Conservation (phyloP, 148 eudicot species). For the Persicaria tinctoria region DNA sequence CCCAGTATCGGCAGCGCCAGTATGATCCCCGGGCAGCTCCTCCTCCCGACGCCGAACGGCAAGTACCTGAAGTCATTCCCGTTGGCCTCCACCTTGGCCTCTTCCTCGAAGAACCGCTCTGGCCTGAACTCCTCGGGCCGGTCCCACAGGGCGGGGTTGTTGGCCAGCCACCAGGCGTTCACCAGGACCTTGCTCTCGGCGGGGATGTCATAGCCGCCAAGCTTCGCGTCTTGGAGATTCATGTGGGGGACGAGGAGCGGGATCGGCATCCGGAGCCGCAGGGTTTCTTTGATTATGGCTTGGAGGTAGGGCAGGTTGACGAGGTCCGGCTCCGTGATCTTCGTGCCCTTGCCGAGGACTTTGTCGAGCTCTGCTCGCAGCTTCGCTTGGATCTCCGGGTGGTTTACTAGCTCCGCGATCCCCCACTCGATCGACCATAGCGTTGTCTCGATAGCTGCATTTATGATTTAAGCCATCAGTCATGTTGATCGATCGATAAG, state of each 20-base stretch:
- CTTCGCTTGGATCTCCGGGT: conserved; percentile 45
- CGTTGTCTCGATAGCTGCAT: conserved; percentile 63
- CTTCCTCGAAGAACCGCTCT: conserved; percentile 61
- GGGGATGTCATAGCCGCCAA: conserved; percentile 50
- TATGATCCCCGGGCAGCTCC: conserved; percentile 72
- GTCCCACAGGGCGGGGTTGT: conserved; percentile 56
- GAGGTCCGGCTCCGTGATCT: conserved; percentile 37
- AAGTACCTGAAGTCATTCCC: conserved; percentile 47
- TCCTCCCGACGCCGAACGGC: conserved; percentile 66
- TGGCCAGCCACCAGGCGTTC: conserved; percentile 74
- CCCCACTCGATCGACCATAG: conserved; percentile 78
- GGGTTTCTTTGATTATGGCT: conserved; percentile 53
- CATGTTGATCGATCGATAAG: too few species aligned
- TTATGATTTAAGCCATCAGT: too few species aligned
- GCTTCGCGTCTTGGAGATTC: conserved; percentile 58
- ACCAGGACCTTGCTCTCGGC: conserved; percentile 51
- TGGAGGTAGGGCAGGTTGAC: conserved; percentile 48
- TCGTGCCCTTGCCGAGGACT: conserved; percentile 20
- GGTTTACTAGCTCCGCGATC: conserved; percentile 74
- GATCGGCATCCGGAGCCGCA: conserved; percentile 49
- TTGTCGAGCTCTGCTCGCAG: conserved; percentile 37
- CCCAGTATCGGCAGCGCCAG: conserved; percentile 61
- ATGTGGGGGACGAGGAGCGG: conserved; percentile 67
- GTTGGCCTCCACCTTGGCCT: conserved; percentile 35
- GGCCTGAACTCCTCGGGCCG: conserved; percentile 50